These are phyloP conservation scores for Punctularia strigosozonata DNA, from an alignment of 768 basidiomycete genomes.

Conservation along the genomic window DNA sequence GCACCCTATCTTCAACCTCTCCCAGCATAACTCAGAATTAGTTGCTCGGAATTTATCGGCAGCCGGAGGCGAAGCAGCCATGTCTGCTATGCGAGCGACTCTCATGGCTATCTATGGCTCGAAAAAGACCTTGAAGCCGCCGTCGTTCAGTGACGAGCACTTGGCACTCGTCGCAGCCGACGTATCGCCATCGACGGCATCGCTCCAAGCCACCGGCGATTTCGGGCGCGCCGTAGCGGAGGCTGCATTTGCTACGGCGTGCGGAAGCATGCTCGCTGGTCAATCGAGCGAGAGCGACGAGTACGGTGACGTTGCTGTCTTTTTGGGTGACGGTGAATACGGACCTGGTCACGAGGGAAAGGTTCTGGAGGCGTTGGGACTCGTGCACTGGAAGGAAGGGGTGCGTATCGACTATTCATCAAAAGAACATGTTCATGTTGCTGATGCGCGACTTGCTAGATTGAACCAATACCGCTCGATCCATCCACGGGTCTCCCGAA, in stretches of 20 bases:
- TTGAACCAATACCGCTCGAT: slow-evolving; percentile 7
- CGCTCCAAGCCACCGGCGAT: no score
- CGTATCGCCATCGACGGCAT: no score
- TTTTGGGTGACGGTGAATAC: slow-evolving; percentile 34
- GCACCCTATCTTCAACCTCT: no score
- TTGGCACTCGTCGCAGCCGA: no score
- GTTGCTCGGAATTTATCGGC: no score
- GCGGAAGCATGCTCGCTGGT: slow-evolving; percentile 43
- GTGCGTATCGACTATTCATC: slow-evolving; percentile 7
- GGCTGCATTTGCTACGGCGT: slow-evolving; percentile 27
- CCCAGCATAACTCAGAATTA: no score
- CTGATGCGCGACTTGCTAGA: slow-evolving; percentile 9
- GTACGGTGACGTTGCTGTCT: slow-evolving; percentile 38
- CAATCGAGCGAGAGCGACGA: slow-evolving; percentile 46
- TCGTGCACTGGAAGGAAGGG: slow-evolving; percentile 14
- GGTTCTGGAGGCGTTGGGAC: slow-evolving; percentile 22
- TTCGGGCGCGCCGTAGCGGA: slow-evolving; percentile 25
- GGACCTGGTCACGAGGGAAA: slow-evolving; percentile 17
- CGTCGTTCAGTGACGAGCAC: no score
- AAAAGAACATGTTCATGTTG: slow-evolving; percentile 5
- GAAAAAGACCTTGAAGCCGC: no score
- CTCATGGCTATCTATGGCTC: no score
- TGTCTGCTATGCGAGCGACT: no score
- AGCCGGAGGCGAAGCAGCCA: no score
- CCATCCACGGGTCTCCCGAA: slow-evolving; percentile 8